Evolutionary conservation across 2,329 filamentous ascomycete species (phyloP).

Genomic region (Ophiostoma ulmi): DNA sequence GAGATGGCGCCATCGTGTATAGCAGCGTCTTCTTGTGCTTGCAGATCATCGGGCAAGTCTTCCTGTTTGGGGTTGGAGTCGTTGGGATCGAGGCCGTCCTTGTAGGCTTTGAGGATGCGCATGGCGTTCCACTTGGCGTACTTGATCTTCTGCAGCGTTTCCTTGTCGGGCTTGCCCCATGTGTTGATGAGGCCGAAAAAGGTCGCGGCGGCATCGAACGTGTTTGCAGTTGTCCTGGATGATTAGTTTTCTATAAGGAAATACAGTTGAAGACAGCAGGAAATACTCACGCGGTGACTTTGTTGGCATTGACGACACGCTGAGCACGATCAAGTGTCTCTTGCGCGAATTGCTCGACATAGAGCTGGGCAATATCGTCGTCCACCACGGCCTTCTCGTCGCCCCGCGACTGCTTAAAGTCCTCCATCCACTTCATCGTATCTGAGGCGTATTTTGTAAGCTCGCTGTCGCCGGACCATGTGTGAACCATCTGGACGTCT

Average conservation of each 20-base stretch:
- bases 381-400: conserved; percentile 80
- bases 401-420: conserved; percentile 65
- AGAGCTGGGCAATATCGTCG: conserved; percentile 80
- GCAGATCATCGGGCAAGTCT: conserved; percentile 48
- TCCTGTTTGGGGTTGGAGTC: conserved; percentile 72
- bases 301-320: conserved; percentile 73
- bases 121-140: conserved; percentile 95
- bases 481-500: conserved; percentile 48
- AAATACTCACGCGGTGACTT: conserved; percentile 57
- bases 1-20: conserved; percentile 48
- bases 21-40: conserved; percentile 48
- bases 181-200: conserved; percentile 85
- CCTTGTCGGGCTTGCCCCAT: conserved; percentile 70
- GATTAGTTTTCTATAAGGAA: not conserved
- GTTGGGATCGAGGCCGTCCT: conserved; percentile 88
- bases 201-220: conserved; percentile 84
- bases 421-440: conserved; percentile 78
- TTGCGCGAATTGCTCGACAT: conserved; percentile 88
- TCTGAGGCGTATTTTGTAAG: conserved; percentile 87
- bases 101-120: conserved; percentile 84
- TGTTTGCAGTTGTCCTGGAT: conserved; percentile 72
- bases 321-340: conserved; percentile 84
- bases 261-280: not conserved
- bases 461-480: conserved; percentile 57
- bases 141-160: conserved; percentile 81